Conservation (phyloP, 1,284 basidiomycete species). For the Cutaneotrichosporon daszewskae region DNA sequence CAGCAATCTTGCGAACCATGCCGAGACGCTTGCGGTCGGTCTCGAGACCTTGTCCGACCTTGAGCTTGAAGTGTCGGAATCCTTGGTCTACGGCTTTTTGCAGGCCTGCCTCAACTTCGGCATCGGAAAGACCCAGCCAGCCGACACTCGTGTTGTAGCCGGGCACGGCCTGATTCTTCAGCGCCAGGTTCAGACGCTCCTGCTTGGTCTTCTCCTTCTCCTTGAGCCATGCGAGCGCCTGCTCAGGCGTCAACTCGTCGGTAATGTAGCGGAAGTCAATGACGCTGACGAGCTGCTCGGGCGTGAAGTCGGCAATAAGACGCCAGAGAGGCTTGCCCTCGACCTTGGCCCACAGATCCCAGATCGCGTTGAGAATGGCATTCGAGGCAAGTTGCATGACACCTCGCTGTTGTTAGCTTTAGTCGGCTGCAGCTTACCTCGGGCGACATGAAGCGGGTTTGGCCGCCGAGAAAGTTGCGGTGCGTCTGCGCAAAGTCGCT, state of each 20-base stretch:
- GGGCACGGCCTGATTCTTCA: constrained; percentile 28
- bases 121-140: constrained; percentile 73
- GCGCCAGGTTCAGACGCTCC: constrained; percentile 64
- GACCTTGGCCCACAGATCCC: constrained; percentile 50
- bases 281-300: constrained; percentile 74
- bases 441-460: constrained; percentile 25
- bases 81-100: constrained; percentile 73
- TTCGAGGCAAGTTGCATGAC: constrained; percentile 52
- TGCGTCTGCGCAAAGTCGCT: constrained; percentile 21
- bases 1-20: constrained; percentile 83
- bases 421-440: constrained; percentile 76
- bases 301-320: constrained; percentile 51
- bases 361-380: constrained; percentile 50
- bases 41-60: constrained; percentile 72
- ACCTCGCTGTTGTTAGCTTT: constrained; percentile 54
- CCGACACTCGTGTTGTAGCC: constrained; percentile 75
- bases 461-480: constrained; percentile 22
- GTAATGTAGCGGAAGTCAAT: constrained; percentile 84
- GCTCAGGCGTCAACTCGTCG: constrained; percentile 80
- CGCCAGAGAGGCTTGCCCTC: constrained; percentile 52
- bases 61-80: constrained; percentile 93
- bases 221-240: constrained; percentile 74
- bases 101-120: constrained; percentile 75
- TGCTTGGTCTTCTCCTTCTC: constrained; percentile 66
- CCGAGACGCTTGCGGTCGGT: constrained; percentile 76